Percentiles rank a stretch among this genome's conserved stretches.
Evolutionary conservation across 176 grass and related monocot species (phyloP).

Genomic region (Microstegium vimineum): DNA sequence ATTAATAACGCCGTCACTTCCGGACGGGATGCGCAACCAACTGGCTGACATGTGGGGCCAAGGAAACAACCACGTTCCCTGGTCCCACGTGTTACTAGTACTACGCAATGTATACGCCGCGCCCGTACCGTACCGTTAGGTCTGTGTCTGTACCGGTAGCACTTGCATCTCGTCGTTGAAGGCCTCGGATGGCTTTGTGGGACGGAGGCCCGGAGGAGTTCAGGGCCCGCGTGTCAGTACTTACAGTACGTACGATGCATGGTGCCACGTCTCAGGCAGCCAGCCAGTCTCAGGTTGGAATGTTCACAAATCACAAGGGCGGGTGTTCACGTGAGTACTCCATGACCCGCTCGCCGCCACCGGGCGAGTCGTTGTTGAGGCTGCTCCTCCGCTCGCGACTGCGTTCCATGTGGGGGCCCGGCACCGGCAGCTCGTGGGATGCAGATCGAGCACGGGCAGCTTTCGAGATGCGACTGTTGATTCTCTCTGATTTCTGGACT

Average conservation of each 20-base stretch:
- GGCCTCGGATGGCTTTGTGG: not conserved
- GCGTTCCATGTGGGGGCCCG: not conserved
- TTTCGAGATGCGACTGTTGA: not conserved
- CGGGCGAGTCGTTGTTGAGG: not conserved
- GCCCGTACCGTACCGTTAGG: not conserved
- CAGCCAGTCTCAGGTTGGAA: conserved; percentile 5
- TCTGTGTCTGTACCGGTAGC: not conserved
- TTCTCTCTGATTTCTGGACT: not conserved
- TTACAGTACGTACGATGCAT: no score
- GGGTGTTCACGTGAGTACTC: conserved; percentile 22
- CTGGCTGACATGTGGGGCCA: not conserved
- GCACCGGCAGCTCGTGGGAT: not conserved
- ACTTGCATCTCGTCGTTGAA: not conserved
- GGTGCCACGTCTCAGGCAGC: not conserved
- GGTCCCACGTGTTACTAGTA: not conserved
- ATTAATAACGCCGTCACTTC: not conserved
- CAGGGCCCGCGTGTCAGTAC: not conserved
- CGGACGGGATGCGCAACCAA: no score
- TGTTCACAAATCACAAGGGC: no score
- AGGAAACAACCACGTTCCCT: fast-evolving
- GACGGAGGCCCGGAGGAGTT: not conserved
- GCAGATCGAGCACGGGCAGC: not conserved
- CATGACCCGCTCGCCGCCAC: not conserved
- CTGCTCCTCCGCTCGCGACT: not conserved
- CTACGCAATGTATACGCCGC: no score